These are phyloP conservation scores for Myxozyma mucilagina DNA, from an alignment of 805 yeast genomes.

Conservation along the genomic window DNA sequence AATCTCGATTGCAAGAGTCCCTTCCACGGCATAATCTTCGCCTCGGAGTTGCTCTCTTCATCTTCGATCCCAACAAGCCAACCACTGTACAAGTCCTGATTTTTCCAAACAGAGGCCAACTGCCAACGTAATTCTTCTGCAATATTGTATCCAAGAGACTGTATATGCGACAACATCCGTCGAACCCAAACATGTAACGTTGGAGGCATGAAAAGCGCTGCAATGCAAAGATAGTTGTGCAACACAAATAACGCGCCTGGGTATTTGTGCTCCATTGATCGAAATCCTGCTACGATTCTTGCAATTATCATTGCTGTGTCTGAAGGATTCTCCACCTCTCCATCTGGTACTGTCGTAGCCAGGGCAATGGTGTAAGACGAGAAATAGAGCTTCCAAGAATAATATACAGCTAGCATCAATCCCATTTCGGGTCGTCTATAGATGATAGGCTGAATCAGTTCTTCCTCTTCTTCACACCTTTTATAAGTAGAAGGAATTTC, in stretches of 20 bases:
- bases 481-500: conserved; percentile 12
- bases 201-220: conserved; percentile 22
- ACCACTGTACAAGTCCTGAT: conserved; percentile 21
- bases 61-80: conserved; percentile 29
- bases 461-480: conserved; percentile 9
- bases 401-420: conserved; percentile 9
- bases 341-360: conserved; percentile 9
- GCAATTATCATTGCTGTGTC: conserved; percentile 19
- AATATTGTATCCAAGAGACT: conserved; percentile 23
- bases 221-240: conserved; percentile 26
- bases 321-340: conserved; percentile 11
- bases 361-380: conserved; percentile 19
- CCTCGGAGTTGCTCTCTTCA: conserved; percentile 4
- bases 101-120: conserved; percentile 23
- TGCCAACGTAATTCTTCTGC: conserved; percentile 26
- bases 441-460: conserved; percentile 22
- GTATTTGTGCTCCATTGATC: conserved; percentile 10
- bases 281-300: conserved; percentile 21
- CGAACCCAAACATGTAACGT: conserved; percentile 25
- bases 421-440: conserved; percentile 18
- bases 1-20: conserved; percentile 20
- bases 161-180: conserved; percentile 25
- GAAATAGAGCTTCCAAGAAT: conserved; percentile 24
- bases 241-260: conserved; percentile 23
- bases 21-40: conserved; percentile 26